Percentiles rank a stretch among this genome's conserved stretches.
Conservation (phyloP, 306 rosid species). For the Carpinus viminea region DNA sequence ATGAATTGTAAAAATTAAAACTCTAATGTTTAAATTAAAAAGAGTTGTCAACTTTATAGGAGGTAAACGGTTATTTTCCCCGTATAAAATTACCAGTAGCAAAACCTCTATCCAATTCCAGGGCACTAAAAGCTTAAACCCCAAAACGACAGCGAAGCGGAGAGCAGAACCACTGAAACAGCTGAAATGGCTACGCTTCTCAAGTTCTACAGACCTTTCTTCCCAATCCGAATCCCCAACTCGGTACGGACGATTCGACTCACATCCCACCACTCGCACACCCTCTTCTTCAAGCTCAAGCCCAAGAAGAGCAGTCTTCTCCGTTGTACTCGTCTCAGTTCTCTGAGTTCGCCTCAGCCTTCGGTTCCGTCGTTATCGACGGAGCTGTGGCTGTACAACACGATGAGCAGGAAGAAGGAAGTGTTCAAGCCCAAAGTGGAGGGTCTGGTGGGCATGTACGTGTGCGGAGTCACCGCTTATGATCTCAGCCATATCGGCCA, state of each 20-base stretch:
- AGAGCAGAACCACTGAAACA: background rate
- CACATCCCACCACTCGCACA: conserved; percentile 11
- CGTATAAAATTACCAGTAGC: no score
- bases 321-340: conserved; percentile 37
- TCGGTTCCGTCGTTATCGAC: conserved; percentile 28
- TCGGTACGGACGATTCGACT: conserved; percentile 36
- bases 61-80: no score
- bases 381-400: conserved; percentile 79
- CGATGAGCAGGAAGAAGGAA: conserved; percentile 72
- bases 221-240: conserved; percentile 28
- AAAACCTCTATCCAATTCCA: background rate
- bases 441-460: conserved; percentile 88
- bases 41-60: no score
- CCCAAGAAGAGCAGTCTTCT: background rate
- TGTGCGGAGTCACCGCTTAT: conserved; percentile 94
- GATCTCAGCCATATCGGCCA: conserved; percentile 98
- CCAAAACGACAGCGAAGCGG: background rate
- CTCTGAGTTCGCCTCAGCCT: conserved; percentile 47
- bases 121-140: conserved; percentile 12
- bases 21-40: no score
- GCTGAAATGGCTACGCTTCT: conserved; percentile 61
- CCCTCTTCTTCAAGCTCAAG: conserved; percentile 28
- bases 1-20: no score
- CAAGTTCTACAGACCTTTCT: conserved; percentile 59
- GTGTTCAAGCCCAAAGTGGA: conserved; percentile 69